Base-by-base conservation (phyloP, 306 rosid species). In the Delonix regia region DNA sequence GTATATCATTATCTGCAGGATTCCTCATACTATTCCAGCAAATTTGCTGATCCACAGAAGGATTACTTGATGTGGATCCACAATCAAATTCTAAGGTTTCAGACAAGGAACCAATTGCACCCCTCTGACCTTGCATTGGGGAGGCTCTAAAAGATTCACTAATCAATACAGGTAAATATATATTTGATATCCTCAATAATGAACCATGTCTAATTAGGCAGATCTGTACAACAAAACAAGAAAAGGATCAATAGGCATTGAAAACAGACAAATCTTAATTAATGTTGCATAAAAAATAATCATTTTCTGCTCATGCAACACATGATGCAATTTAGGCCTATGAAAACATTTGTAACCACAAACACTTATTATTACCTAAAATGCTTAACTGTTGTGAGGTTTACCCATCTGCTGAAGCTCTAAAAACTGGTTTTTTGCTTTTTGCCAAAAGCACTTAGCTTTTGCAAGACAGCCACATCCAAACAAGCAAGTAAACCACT, bases 51-150 rank as follows among this genome's bases (percentile, higher is more conserved):
- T 85, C 93, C 69, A 77, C 73, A 47, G 89, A 64, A 69, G 91
- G 56, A 78, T 85, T 89, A 59, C 80, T 84, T n/a, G 97, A 88
- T n/a, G 91, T 42, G 71, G 90, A 78, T 55, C 93, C 98, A 84
- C 85, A 90, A 44, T 93, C 91, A 76, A 90, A 89, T 70, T 93
- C 92, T 61, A 93, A 73, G 38, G 93, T 85, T 78, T 93, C 94
- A 53, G 94, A 79, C 80, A 91, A 84, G 61, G 91, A 86, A 84
- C 93, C 94, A 49, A 90, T 48, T 70, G 87, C 80, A 85, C 98
- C 92, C 85, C 98, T 90, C 85, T 88, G 90, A 88, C 97, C 93
- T 93, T 93, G 94, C 97, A 93, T 90, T 83, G 83, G 80, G 87
- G 80, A 76, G 53, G 24, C 56, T 64, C 80, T 79, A 77, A 80